Evolutionary conservation across 345 rosid genomes (phyloP).

Genomic region (Pugionium dolabratum): DNA sequence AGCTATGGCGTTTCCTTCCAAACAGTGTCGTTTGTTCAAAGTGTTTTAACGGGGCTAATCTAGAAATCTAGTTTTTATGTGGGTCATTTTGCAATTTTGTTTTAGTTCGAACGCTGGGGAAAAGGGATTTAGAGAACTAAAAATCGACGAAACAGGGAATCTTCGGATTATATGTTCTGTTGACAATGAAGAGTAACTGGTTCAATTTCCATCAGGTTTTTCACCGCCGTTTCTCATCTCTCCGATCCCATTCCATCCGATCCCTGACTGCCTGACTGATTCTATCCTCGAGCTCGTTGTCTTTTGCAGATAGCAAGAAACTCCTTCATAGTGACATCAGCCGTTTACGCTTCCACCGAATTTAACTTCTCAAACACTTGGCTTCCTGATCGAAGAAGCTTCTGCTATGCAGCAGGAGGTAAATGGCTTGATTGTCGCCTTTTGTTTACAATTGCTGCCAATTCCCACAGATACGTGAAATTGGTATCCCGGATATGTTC

Average conservation of each 20-base stretch:
- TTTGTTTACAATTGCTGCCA: background rate
- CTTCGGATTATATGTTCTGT: background rate
- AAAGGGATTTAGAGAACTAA: conserved; percentile 25
- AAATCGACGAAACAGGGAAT: conserved; percentile 27
- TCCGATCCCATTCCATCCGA: background rate
- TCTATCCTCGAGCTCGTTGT: conserved; percentile 3
- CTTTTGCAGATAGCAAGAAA: conserved; percentile 31
- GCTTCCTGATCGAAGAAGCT: conserved; percentile 36
- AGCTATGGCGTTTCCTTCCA: background rate
- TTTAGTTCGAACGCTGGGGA: conserved; percentile 2
- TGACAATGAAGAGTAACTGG: conserved; percentile 38
- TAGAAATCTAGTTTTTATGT: background rate
- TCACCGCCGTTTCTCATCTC: background rate
- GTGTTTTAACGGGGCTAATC: conserved; percentile 1
- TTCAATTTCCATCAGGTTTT: conserved; percentile 35
- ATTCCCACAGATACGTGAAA: background rate
- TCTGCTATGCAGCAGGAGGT: conserved; percentile 30
- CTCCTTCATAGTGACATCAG: conserved; percentile 34
- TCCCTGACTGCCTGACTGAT: background rate
- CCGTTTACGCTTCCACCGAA: conserved; percentile 28
- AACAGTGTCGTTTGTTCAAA: background rate
- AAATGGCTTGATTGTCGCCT: background rate
- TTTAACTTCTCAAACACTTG: conserved; percentile 28
- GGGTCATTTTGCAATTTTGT: background rate
- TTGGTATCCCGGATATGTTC: background rate